Conservation (phyloP, 177 flowering plant species). For the Vitis hybrid region DNA sequence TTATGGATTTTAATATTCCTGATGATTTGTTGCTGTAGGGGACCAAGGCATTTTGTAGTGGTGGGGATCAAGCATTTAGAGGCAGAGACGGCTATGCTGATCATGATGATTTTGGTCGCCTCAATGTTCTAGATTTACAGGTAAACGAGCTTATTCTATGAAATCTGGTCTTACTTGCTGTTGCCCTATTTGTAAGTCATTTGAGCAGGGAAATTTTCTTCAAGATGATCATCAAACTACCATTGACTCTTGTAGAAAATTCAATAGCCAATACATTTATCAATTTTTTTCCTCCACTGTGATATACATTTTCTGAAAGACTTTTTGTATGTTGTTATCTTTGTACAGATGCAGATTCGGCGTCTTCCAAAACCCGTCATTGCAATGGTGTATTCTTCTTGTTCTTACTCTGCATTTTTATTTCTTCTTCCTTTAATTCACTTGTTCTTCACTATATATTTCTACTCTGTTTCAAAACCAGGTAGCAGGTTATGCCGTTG, state of each 20-base stretch:
- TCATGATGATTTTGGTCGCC: slow-evolving; percentile 68
- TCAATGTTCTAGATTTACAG: slow-evolving; percentile 92
- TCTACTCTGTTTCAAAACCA: slow-evolving; percentile 20
- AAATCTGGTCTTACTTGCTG: not conserved
- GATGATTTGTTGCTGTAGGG: slow-evolving; percentile 45
- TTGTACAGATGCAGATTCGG: slow-evolving; percentile 81
- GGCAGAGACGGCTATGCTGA: slow-evolving; percentile 76
- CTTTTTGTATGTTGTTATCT: not conserved
- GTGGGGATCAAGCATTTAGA: slow-evolving; percentile 95
- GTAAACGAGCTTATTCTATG: slow-evolving; percentile 24
- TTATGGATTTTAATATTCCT: too few species aligned
- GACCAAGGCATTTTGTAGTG: slow-evolving; percentile 90
- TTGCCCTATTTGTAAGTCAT: not conserved
- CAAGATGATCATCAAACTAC: not conserved
- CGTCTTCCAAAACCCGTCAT: slow-evolving; percentile 97
- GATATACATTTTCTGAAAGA: not conserved
- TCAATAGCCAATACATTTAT: not conserved
- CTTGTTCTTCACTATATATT: not conserved
- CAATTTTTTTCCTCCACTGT: not conserved
- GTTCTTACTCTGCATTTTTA: not conserved
- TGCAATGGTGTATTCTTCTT: slow-evolving; percentile 69
- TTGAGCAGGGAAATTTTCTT: not conserved
- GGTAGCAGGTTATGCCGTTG: slow-evolving; percentile 99
- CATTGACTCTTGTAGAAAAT: not conserved
- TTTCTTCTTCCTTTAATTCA: too few species aligned